Percentiles rank a stretch among this genome's conserved stretches.
Conservation (phyloP, 768 basidiomycete species). For the Postia placenta region DNA sequence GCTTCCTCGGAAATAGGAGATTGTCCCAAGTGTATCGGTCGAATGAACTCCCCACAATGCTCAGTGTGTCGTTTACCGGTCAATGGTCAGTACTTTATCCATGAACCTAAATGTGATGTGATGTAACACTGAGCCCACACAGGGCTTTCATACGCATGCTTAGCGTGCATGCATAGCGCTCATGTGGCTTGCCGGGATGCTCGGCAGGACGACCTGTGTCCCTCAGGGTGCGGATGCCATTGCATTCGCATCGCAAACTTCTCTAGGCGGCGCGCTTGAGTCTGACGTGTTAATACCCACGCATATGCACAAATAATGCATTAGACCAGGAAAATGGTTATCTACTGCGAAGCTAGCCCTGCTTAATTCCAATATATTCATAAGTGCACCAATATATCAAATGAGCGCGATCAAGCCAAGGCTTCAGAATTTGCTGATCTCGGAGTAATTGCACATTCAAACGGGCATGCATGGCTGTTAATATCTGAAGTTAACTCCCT, state of each 20-base stretch:
- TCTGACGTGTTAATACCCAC: too few species aligned
- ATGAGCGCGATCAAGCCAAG: too few species aligned
- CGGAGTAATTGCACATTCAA: conserved; percentile 24
- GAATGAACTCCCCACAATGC: conserved; percentile 48
- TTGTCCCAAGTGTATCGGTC: conserved; percentile 46
- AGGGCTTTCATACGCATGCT: conserved; percentile 23
- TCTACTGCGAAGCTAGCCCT: too few species aligned
- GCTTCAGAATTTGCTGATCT: conserved; percentile 19
- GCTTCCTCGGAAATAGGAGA: conserved; percentile 13
- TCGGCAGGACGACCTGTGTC: conserved; percentile 15
- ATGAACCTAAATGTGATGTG: too few species aligned
- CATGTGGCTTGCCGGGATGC: conserved; percentile 21
- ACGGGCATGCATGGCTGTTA: conserved; percentile 21
- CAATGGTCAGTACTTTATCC: conserved; percentile 42
- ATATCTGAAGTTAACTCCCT: too few species aligned
- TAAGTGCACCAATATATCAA: too few species aligned
- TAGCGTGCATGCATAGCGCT: conserved; percentile 19
- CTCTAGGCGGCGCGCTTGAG: too few species aligned
- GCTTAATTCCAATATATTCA: too few species aligned
- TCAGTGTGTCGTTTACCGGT: conserved; percentile 73
- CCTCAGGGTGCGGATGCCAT: conserved; percentile 23
- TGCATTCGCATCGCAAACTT: too few species aligned
- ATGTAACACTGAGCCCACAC: too few species aligned
- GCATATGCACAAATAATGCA: too few species aligned
- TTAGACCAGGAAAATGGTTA: too few species aligned